Conservation (phyloP, 495 filamentous ascomycete genomes). For the Neurospora tetraspora region DNA sequence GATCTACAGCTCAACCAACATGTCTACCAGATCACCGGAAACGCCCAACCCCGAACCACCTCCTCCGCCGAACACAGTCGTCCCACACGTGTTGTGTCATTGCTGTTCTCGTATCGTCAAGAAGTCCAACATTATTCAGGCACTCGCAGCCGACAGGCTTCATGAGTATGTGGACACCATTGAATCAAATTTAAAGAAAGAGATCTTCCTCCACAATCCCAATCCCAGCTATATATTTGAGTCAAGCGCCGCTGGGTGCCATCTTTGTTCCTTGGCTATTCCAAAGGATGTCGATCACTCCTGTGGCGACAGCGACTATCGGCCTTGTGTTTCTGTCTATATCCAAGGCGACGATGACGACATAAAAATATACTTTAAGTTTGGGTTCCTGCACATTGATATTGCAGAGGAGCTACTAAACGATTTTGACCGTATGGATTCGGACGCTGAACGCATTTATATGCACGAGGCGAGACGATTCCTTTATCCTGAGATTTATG, state of each 20-base stretch:
- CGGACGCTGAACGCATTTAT: too few relatives aligned
- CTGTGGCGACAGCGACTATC: too few relatives aligned
- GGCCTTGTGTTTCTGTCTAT: too few relatives aligned
- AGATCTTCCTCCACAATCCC: background rate
- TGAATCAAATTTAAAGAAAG: too few relatives aligned
- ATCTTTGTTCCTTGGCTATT: background rate
- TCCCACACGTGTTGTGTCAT: background rate
- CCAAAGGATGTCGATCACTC: too few relatives aligned
- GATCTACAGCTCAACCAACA: background rate
- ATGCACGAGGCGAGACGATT: too few relatives aligned
- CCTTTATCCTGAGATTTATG: too few relatives aligned
- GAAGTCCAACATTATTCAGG: background rate
- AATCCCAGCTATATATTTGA: background rate
- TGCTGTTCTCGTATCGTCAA: background rate
- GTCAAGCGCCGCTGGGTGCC: background rate
- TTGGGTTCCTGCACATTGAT: too few relatives aligned
- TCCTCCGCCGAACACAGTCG: background rate
- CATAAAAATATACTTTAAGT: too few relatives aligned
- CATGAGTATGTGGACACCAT: too few relatives aligned
- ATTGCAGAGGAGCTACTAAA: background rate
- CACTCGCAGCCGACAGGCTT: background rate
- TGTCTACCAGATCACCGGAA: background rate
- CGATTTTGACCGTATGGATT: background rate
- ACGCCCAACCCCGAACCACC: background rate
- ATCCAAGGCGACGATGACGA: too few relatives aligned